phyloP scores from a whole-genome alignment of 1,284 basidiomycete genomes.

The Melampsora abietis-canadensis region DNA sequence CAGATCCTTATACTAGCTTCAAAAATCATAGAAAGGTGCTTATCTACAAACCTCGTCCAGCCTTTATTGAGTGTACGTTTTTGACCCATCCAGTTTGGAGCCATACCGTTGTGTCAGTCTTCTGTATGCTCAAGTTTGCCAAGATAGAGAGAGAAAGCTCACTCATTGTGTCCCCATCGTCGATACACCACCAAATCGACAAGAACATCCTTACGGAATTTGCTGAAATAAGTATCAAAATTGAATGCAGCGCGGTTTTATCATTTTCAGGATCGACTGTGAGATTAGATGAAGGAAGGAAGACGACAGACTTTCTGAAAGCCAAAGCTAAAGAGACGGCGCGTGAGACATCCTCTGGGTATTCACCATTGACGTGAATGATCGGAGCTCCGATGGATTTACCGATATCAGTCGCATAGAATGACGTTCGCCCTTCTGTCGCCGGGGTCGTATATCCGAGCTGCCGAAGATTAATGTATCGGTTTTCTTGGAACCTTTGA shows the following conservation, averaged over 20 bases:
- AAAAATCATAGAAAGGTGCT: too few relatives aligned
- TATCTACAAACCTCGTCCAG: slow-evolving; percentile 62
- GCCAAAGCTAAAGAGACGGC: slow-evolving; percentile 75
- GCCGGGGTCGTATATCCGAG: slow-evolving; percentile 84
- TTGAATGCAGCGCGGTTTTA: too few relatives aligned
- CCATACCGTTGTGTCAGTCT: not conserved
- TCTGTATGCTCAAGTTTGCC: too few relatives aligned
- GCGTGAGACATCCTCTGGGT: slow-evolving; percentile 71
- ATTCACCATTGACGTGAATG: slow-evolving; percentile 85
- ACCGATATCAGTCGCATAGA: slow-evolving; percentile 82
- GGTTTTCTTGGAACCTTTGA: too few relatives aligned
- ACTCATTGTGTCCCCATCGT: slow-evolving; percentile 73
- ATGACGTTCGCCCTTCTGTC: slow-evolving; percentile 71
- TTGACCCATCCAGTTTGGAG: not conserved
- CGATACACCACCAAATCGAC: slow-evolving; percentile 83
- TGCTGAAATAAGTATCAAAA: slow-evolving; percentile 20
- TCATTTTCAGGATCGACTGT: not conserved
- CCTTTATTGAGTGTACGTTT: not conserved
- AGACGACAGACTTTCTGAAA: slow-evolving; percentile 61
- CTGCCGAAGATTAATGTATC: slow-evolving; percentile 50
- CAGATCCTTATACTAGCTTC: too few relatives aligned
- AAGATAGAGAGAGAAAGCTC: not conserved
- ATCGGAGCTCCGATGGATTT: slow-evolving; percentile 86
- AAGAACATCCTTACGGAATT: slow-evolving; percentile 48
- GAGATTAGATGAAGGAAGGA: not conserved